These are phyloP conservation scores for Oryza punctata DNA, from an alignment of 176 grass and related monocot genomes.

Conservation along the genomic window DNA sequence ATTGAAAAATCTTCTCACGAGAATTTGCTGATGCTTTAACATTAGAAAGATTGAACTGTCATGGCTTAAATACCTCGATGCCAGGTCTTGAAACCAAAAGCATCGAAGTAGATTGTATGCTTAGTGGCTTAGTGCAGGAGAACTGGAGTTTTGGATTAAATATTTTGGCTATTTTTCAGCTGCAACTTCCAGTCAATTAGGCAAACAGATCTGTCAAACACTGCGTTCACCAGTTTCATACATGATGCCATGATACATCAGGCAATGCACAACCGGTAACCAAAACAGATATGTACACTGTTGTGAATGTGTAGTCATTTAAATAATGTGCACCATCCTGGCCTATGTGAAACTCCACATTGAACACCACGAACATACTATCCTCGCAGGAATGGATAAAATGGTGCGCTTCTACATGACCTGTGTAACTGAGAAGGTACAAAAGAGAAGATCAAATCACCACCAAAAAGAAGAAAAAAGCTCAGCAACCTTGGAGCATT, in stretches of 20 bases:
- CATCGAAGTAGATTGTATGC: not conserved
- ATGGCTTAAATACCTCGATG: not conserved
- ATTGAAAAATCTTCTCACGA: not conserved
- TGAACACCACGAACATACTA: not conserved
- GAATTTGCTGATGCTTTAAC: not conserved
- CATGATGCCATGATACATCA: not conserved
- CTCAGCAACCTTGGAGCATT: conserved; percentile 19
- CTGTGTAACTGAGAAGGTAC: conserved; percentile 18
- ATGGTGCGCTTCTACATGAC: conserved; percentile 31
- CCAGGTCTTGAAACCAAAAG: not conserved
- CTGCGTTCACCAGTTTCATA: not conserved
- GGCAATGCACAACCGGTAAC: not conserved
- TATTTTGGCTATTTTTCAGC: not conserved
- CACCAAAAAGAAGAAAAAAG: conserved; percentile 26
- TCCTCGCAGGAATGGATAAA: conserved; percentile 13
- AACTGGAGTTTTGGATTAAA: not conserved
- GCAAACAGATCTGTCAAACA: not conserved
- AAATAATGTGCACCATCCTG: conserved; percentile 24
- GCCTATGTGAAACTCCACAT: conserved; percentile 44
- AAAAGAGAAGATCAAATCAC: conserved; percentile 15
- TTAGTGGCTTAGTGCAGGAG: not conserved
- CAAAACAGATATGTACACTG: conserved; percentile 44
- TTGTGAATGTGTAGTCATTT: not conserved
- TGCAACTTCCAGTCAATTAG: not conserved
- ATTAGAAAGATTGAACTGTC: not conserved